phyloP scores from a whole-genome alignment of 1,284 basidiomycete genomes.

The Naganishia cerealis region DNA sequence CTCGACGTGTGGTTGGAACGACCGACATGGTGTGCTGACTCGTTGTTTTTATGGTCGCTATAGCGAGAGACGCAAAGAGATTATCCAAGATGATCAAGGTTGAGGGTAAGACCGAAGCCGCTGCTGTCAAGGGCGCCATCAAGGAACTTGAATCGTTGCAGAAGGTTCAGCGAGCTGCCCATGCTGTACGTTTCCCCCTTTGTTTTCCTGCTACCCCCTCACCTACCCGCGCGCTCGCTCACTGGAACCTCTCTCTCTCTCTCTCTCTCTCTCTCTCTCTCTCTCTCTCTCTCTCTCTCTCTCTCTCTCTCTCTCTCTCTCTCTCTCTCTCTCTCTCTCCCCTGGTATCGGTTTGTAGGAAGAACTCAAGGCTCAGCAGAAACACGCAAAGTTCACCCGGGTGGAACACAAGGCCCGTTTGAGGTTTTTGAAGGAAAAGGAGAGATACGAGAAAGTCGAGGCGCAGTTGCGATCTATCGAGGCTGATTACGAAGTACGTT shows the following conservation, averaged over 20 bases:
- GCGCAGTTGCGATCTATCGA: slow-evolving; percentile 51
- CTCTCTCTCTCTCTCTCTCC: not conserved
- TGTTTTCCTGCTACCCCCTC: too few relatives aligned
- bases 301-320: not conserved
- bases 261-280: not conserved
- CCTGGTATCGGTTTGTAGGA: slow-evolving; percentile 33
- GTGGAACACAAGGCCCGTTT: slow-evolving; percentile 52
- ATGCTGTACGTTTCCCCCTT: slow-evolving; percentile 33
- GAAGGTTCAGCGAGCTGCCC: slow-evolving; percentile 51
- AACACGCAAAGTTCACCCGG: slow-evolving; percentile 52
- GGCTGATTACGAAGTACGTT: slow-evolving; percentile 53
- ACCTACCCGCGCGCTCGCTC: not conserved
- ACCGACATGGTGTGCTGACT: too few relatives aligned
- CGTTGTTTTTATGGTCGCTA: slow-evolving; percentile 24
- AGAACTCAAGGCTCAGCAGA: slow-evolving; percentile 52
- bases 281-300: not conserved
- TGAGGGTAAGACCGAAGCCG: slow-evolving; percentile 52
- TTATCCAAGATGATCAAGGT: slow-evolving; percentile 53
- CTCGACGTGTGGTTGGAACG: too few relatives aligned
- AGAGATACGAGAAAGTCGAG: slow-evolving; percentile 52
- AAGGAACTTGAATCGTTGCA: slow-evolving; percentile 53
- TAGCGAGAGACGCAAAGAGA: slow-evolving; percentile 52
- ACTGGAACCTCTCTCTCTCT: not conserved
- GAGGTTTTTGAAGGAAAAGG: slow-evolving; percentile 54
- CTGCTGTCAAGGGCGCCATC: slow-evolving; percentile 48